A percentile compares a stretch with the other conserved stretches of the same genome.
Conservation (phyloP, 2,329 filamentous ascomycete genomes). For the Hansfordia pulvinata region DNA sequence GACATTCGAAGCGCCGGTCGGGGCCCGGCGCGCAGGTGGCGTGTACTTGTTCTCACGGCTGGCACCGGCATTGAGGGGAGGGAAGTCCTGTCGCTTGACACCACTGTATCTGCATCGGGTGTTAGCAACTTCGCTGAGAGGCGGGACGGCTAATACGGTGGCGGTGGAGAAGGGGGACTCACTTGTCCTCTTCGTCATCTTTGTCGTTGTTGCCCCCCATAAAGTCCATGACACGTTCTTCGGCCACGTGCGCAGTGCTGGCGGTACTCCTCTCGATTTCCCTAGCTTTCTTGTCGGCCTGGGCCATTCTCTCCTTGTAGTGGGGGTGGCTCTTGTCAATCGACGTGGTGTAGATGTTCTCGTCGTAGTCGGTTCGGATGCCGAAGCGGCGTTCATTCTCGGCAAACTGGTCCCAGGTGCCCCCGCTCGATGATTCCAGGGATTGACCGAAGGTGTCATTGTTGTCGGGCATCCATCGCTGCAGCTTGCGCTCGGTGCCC, state of each 20-base stretch:
- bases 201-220: constrained; percentile 50
- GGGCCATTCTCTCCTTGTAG: constrained; percentile 64
- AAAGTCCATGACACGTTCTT: constrained; percentile 68
- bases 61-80: constrained; percentile 38
- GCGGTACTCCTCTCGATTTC: constrained; percentile 74
- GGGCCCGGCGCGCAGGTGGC: constrained; percentile 75
- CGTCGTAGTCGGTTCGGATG: constrained; percentile 79
- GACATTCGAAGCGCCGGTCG: constrained; percentile 59
- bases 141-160: neutral
- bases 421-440: constrained; percentile 44
- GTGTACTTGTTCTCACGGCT: constrained; percentile 62
- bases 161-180: constrained; percentile 16
- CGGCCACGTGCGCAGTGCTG: constrained; percentile 71
- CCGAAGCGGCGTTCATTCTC: constrained; percentile 82
- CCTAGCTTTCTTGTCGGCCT: constrained; percentile 70
- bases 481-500: constrained; percentile 59
- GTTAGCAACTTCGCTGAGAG: too few relatives aligned
- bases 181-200: constrained; percentile 89
- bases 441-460: constrained; percentile 53
- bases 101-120: constrained; percentile 61
- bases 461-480: constrained; percentile 66
- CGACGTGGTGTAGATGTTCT: constrained; percentile 84
- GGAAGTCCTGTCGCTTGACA: constrained; percentile 65
- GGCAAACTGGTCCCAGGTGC: constrained; percentile 83
- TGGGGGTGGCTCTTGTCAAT: constrained; percentile 77